Base-by-base conservation (phyloP, 2,329 filamentous ascomycete species). In the Epichloe glyceriae region DNA sequence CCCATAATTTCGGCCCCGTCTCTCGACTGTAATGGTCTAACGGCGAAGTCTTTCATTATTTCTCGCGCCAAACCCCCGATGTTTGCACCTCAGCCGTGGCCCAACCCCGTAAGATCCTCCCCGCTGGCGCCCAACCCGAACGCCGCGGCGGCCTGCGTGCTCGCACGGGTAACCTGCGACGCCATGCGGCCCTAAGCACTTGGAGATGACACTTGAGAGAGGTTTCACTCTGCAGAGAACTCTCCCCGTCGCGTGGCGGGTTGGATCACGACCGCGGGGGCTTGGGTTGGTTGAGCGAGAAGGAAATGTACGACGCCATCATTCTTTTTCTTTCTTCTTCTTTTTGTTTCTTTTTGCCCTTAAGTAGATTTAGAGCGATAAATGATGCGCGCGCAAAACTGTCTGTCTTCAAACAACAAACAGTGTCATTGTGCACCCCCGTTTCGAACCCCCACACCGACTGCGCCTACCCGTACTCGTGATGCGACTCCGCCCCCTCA, bases 211-310 rank as follows among this genome's bases (percentile, higher is more conserved):
- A 61, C 80, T 83, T 80, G 73, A 84, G 81, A 75, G 80, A 82
- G 80, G 80, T 52, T 69, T 83, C 77, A 84, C 80, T 82, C 78
- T 81, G 80, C 80, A 84, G 78, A 83, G 80, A 67, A 66, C 72
- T 80, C 74, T 79, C 77, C 79, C 80, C 80, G 78, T 82, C 75
- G 74, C 73, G 73, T 83, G 80, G 81, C 81, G 79, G 70, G 72
- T 69, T 79, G 80, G 80, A 84, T 75, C 67, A 82, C 80, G 78
- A 74, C 73, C 71, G 73, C 70, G 72, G 64, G 72, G 76, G 77
- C 69, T 75, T 82, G 79, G 74, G 72, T 69, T 72, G 68, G 68
- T 61, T 64, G 64, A 63, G 67, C 67, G 72, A 73, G 76, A 77
- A 78, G 72, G 77, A 72, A 70, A 70, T 64, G 70, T 68, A 57